Conservation (phyloP, 176 grass and related monocot genomes). For the Carex parvula region DNA sequence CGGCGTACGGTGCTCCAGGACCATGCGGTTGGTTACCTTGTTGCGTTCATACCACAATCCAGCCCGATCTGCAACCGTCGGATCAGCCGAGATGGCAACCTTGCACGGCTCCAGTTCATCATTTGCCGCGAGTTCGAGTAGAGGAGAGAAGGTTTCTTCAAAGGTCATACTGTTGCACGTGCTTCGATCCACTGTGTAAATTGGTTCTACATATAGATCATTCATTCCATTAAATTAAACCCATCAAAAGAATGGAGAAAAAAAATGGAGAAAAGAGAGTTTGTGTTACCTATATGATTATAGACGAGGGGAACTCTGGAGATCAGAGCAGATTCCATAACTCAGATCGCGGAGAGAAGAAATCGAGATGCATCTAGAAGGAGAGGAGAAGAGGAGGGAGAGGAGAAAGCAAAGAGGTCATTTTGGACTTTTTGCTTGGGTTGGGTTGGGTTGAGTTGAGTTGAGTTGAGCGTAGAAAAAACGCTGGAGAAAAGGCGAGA, state of each 20-base stretch:
- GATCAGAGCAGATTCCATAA: constrained; percentile 20
- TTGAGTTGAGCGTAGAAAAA: neutral
- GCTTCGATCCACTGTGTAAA: constrained; percentile 2
- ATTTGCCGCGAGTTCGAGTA: constrained; percentile 69
- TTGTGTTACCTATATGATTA: constrained; percentile 9
- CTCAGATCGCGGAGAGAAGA: constrained; percentile 6
- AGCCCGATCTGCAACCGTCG: constrained; percentile 37
- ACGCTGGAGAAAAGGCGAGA: constrained; percentile 10
- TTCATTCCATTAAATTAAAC: no score
- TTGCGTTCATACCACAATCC: constrained; percentile 71
- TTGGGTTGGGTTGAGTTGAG: neutral
- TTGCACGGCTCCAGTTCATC: constrained; percentile 42
- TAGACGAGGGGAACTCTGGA: neutral
- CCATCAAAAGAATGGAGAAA: no score
- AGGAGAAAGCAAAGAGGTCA: neutral
- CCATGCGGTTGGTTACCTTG: constrained; percentile 44
- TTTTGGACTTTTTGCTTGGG: neutral
- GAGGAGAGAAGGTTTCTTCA: constrained; percentile 33
- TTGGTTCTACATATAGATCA: constrained; percentile 12
- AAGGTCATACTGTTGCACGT: constrained; percentile 25
- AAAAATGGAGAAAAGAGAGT: no score
- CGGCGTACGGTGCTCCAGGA: constrained; percentile 56
- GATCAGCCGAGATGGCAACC: constrained; percentile 12
- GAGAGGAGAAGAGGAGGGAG: neutral
- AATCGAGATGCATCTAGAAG: constrained; percentile 13